These are phyloP conservation scores for Thinopyrum elongatum DNA, from an alignment of 176 grass and related monocot genomes.

Conservation along the genomic window DNA sequence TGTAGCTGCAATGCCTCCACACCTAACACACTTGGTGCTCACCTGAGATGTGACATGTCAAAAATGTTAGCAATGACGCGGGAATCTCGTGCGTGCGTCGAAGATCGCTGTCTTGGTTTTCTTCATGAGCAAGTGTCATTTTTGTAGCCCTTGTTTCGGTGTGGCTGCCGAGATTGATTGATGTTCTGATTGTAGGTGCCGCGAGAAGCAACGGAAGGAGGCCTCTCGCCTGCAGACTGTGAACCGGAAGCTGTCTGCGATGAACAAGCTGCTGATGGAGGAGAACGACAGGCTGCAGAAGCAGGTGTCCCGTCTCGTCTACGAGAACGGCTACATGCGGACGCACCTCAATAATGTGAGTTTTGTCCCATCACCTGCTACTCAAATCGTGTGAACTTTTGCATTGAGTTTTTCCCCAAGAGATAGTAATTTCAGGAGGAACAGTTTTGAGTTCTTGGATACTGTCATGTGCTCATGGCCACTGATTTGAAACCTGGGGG, in stretches of 20 bases:
- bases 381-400: background rate
- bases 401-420: no score
- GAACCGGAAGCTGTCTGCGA: slow-evolving; percentile 91
- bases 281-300: slow-evolving; percentile 99
- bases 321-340: slow-evolving; percentile 86
- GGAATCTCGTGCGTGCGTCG: background rate
- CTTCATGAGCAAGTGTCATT: slow-evolving; percentile 21
- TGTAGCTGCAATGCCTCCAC: slow-evolving; percentile 18
- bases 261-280: slow-evolving; percentile 99
- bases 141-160: slow-evolving; percentile 2
- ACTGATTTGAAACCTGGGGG: background rate
- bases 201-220: slow-evolving; percentile 98
- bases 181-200: slow-evolving; percentile 48
- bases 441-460: no score
- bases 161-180: background rate
- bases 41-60: slow-evolving; percentile 28
- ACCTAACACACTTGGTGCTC: slow-evolving; percentile 7
- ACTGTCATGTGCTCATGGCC: no score
- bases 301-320: slow-evolving; percentile 94
- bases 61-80: background rate
- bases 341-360: slow-evolving; percentile 83
- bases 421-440: no score
- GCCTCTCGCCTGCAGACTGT: slow-evolving; percentile 87
- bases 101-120: background rate
- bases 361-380: background rate